Base-by-base conservation (phyloP, 2,329 filamentous ascomycete genomes). In the Eutypella sp. region DNA sequence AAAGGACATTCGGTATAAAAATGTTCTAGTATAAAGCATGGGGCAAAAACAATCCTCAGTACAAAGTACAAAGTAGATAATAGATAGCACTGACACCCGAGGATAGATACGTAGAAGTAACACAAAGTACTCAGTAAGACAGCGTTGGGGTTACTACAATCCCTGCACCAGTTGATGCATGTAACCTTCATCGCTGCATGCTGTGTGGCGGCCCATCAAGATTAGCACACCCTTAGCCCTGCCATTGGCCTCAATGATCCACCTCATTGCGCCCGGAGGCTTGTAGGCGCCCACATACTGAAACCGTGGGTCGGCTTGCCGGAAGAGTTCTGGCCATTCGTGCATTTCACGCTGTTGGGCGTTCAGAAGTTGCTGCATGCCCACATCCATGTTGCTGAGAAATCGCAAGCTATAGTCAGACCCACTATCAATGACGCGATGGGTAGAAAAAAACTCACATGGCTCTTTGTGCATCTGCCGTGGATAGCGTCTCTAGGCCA, bases 191-290 rank as follows among this genome's bases (percentile, higher is more conserved):
- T n/a, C n/a, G n/a, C n/a, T n/a, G n/a, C n/a, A n/a, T n/a, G n/a
- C n/a, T n/a, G n/a, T n/a, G n/a, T n/a, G n/a, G n/a, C n/a, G n/a
- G n/a, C n/a, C n/a, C n/a, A n/a, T n/a, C n/a, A n/a, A n/a, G n/a
- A n/a, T n/a, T n/a, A n/a, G n/a, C n/a, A n/a, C n/a, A 29, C 13
- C 13, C 29, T 31, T 29, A 46, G 9, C 45, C 52, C 31, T 51
- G 47, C 57, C 55, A 59, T 27, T 54, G 2, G 52, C 54, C 34
- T 59, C 56, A 16, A 58, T 57, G 22, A 57, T 53, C 51, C 50
- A 59, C 2, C 53, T 45, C 15, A 45, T 52, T 8, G 50, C 48
- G 4, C 53, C 55, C 1, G 23, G 16, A 18, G 49, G 52, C 20
- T 47, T 47, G 2, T 23, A 40, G 19, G 56, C 56, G 1, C 56